phyloP scores from a whole-genome alignment of 148 eudicot species.

The Chenopodium berlandieri region DNA sequence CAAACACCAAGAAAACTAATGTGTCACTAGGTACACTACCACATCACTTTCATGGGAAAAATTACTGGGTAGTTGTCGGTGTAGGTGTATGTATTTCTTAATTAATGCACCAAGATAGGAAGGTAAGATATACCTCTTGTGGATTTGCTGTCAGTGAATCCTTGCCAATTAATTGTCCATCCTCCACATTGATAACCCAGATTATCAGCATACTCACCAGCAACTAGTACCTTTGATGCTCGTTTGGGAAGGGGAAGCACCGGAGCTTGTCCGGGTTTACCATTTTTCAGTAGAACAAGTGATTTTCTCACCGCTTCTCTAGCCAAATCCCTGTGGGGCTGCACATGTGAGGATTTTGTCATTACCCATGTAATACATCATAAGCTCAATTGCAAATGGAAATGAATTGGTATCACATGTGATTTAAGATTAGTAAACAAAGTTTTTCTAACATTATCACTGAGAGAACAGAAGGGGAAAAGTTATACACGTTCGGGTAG shows the following conservation, averaged over 20 bases:
- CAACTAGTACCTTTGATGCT: slow-evolving; percentile 59
- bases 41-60: background rate
- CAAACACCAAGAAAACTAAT: background rate
- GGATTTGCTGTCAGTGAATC: slow-evolving; percentile 67
- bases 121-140: slow-evolving; percentile 52
- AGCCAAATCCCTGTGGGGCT: slow-evolving; percentile 84
- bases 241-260: slow-evolving; percentile 69
- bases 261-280: slow-evolving; percentile 44
- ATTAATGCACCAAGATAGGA: background rate
- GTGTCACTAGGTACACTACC: background rate
- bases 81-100: background rate
- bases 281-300: slow-evolving; percentile 81
- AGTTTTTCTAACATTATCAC: background rate
- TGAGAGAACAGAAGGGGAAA: background rate
- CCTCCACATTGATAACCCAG: slow-evolving; percentile 97
- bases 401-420: background rate
- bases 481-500: background rate
- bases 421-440: too few species aligned
- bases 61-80: background rate
- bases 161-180: slow-evolving; percentile 94
- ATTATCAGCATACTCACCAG: slow-evolving; percentile 86
- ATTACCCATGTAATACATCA: background rate
- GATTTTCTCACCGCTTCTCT: slow-evolving; percentile 96
- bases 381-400: background rate
- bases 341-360: slow-evolving; percentile 15